Evolutionary conservation across 2,329 filamentous ascomycete species (phyloP).

Genomic region (Fusarium setosum): DNA sequence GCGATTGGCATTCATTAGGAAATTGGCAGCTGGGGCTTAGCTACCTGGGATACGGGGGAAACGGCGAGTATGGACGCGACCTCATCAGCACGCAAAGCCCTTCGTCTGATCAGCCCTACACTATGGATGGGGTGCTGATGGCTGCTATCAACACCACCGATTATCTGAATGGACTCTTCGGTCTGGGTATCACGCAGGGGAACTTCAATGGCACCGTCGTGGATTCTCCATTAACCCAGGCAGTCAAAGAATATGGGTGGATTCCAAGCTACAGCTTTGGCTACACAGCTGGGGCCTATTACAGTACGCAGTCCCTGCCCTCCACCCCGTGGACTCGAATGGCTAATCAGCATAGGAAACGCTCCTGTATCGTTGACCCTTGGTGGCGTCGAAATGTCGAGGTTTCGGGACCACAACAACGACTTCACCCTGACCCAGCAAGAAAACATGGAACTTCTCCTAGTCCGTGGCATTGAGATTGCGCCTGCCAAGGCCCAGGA

Average conservation of each 20-base stretch:
- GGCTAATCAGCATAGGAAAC: conserved; percentile 44
- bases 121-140: conserved; percentile 59
- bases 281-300: conserved; percentile 80
- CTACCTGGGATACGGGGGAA: conserved; percentile 68
- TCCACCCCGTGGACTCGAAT: background rate
- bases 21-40: conserved; percentile 69
- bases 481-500: conserved; percentile 45
- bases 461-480: conserved; percentile 68
- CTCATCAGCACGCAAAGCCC: conserved; percentile 55
- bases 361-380: conserved; percentile 70
- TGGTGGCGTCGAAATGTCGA: conserved; percentile 75
- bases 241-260: conserved; percentile 67
- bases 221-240: conserved; percentile 63
- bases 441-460: conserved; percentile 66
- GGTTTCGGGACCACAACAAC: conserved; percentile 70
- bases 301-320: conserved; percentile 60
- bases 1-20: conserved; percentile 69
- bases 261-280: conserved; percentile 81
- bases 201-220: conserved; percentile 62
- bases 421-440: conserved; percentile 68
- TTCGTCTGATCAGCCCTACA: conserved; percentile 50
- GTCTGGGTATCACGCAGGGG: conserved; percentile 66
- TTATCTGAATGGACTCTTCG: conserved; percentile 66
- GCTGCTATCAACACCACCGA: conserved; percentile 66
- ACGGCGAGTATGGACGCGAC: conserved; percentile 73